Evolutionary conservation across 108 stramenopile genomes (phyloP), one percentile per base, ranked within the genome.

Genomic region (Nitzschia sp.): DNA sequence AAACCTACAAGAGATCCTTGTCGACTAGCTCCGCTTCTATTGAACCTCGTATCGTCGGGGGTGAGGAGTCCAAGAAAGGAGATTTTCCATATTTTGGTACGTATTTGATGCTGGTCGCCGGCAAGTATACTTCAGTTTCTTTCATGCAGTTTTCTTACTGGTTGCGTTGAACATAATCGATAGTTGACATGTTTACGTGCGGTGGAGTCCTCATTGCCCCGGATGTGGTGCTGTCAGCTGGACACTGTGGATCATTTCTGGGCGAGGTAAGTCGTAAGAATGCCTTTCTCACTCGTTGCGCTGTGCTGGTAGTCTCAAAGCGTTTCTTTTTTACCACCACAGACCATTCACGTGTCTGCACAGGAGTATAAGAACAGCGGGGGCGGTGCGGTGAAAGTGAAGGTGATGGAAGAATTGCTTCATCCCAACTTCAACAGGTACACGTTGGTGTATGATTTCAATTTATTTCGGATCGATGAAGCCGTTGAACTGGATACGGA

Each of bases 181-280:
- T 29, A 51, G 59, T 62, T 17, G 75, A 81, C 33, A 73, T 69
- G 53, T 1, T 2, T 11, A 26, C 34, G 42, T 83, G 82, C 32
- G 82, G 78, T 18, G 78, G 78, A 28, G 57, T 75, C 9, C 54
- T 83, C 28, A 77, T 84, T 45, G 75, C 83, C 1, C 54, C 59
- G 0, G 70, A 76, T 48, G 71, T 80, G 2, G 69, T 84, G 3
- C 46, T 84, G 30, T 71, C 72, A 0, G 83, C 82, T 19, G 83
- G 76, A 0, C 83, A 84, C 42, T 84, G 83, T 51, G 58, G 31
- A 18, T 32, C 21, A n/a, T 17, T 56, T 33, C 29, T 32, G 2
- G 76, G 72, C 32, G 51, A 73, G 25, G 54, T 31, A n/a, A n/a
- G n/a, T n/a, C n/a, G n/a, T n/a, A n/a, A n/a, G n/a, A n/a, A n/a